phyloP scores from a whole-genome alignment of 345 rosid genomes.

The Rubroshorea leprosula region DNA sequence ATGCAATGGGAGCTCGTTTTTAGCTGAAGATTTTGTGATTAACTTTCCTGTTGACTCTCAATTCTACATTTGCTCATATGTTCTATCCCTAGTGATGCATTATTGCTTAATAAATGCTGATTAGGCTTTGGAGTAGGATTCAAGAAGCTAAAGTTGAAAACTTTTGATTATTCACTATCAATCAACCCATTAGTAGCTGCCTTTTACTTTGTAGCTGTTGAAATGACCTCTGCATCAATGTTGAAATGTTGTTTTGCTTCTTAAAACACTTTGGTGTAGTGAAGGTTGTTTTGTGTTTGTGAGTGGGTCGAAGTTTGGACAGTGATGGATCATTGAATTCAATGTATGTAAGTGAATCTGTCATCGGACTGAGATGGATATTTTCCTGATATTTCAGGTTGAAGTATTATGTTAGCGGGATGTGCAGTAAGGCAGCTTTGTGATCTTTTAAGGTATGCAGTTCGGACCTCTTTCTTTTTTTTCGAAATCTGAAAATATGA shows the following conservation, averaged over 20 bases:
- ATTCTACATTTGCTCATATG: not conserved
- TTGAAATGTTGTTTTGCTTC: not conserved
- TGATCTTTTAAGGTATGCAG: slow-evolving; percentile 26
- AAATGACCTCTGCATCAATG: not conserved
- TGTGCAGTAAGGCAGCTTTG: slow-evolving; percentile 19
- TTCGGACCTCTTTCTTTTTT: not conserved
- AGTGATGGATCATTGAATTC: not conserved
- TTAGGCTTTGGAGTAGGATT: not conserved
- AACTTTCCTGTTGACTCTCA: not conserved
- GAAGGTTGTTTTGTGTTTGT: not conserved
- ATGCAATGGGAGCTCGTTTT: too few relatives aligned
- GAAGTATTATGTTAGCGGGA: slow-evolving; percentile 42
- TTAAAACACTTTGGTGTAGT: not conserved
- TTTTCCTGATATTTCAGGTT: slow-evolving; percentile 14
- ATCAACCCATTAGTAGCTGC: not conserved
- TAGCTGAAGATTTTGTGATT: not conserved
- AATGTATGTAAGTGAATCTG: not conserved
- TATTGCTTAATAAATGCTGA: not conserved
- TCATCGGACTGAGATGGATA: not conserved
- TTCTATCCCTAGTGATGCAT: not conserved
- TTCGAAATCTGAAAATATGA: not conserved
- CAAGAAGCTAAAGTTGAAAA: not conserved
- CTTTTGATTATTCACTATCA: not conserved
- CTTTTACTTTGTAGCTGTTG: too few relatives aligned
- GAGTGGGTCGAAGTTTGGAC: not conserved